Evolutionary conservation across 495 filamentous ascomycete species (phyloP), one percentile per base, ranked within the genome.

Genomic region (Niebla homalea): DNA sequence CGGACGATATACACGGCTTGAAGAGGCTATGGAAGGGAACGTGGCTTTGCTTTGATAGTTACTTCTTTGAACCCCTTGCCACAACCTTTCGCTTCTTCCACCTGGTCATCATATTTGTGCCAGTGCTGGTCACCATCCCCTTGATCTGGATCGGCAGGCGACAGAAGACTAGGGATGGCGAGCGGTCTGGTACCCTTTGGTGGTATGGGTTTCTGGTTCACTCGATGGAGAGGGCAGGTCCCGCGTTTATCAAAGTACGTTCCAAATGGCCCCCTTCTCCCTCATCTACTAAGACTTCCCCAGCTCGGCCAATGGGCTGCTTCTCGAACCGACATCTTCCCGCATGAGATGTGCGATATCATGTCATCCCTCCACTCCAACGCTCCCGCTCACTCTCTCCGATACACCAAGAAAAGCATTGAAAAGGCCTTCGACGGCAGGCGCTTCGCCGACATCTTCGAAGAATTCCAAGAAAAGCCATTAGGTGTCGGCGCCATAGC

Each of bases 301-400:
- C 56, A 95, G 87, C 79, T 99, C 48, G 93, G 93, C 21, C 93
- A 99, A 85, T 99, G 93, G 92, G 93, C 93, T 20, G 93, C 93
- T 11, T 96, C 92, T 4, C 77, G 93, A 59, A 84, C 90, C 50
- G 93, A 99, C 62, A 94, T 99, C 61, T 99, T 99, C 64, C 89
- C 93, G n/a, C 83, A 73, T 11, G 80, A 94, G 62, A 77, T 99
- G 73, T 99, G 93, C 67, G 77, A 72, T 35, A 78, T 85, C 59
- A 93, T 99, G 92, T 94, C 90, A 0, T 85, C 87, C 46, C 79
- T 99, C 4, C 93, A 99, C 62, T 96, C 90, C 3, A 74, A 96
- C 62, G 89, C 89, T 0, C 90, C 89, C 0, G 87, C 93, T 12
- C 93, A 99, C 65, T 87, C 89, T 1, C 67, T 99, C 5, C 70